Conservation (phyloP, 2,329 filamentous ascomycete species). For the Aureobasidium leucospermi region DNA sequence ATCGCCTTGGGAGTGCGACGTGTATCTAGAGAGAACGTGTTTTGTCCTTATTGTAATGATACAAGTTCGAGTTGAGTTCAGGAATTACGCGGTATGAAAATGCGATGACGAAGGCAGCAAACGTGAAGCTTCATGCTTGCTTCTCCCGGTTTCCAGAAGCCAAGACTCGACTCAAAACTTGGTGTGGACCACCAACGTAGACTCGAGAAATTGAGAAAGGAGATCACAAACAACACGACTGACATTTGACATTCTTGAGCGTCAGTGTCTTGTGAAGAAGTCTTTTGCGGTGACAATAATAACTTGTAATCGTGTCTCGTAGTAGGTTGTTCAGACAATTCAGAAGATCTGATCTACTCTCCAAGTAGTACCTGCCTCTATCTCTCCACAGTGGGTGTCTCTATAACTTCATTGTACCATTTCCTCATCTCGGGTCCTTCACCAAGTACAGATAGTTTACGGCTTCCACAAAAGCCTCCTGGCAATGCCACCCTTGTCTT, state of each 20-base stretch:
- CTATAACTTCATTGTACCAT: conserved; percentile 9
- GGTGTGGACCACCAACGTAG: not conserved
- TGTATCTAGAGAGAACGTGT: too few relatives aligned
- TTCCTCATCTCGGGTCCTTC: conserved; percentile 17
- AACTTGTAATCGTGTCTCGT: too few relatives aligned
- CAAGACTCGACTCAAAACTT: not conserved
- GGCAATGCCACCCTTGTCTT: conserved; percentile 40
- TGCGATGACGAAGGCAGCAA: not conserved
- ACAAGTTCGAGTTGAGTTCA: too few relatives aligned
- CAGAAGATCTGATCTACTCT: not conserved
- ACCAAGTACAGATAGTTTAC: conserved; percentile 40
- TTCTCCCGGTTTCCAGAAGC: not conserved
- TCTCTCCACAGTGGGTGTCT: not conserved
- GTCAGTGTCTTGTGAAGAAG: too few relatives aligned
- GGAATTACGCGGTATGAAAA: too few relatives aligned
- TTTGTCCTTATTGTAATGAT: not conserved
- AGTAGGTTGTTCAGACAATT: too few relatives aligned
- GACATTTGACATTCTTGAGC: too few relatives aligned
- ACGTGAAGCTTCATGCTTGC: too few relatives aligned
- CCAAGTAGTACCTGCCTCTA: not conserved
- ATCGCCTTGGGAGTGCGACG: too few relatives aligned
- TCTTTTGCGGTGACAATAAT: too few relatives aligned
- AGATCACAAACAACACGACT: not conserved
- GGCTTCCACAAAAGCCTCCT: conserved; percentile 51
- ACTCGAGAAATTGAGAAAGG: too few relatives aligned